Evolutionary conservation across 2,329 filamentous ascomycete genomes (phyloP), one percentile per base, ranked within the genome.

Genomic region (Gaeumannomyces sp.): DNA sequence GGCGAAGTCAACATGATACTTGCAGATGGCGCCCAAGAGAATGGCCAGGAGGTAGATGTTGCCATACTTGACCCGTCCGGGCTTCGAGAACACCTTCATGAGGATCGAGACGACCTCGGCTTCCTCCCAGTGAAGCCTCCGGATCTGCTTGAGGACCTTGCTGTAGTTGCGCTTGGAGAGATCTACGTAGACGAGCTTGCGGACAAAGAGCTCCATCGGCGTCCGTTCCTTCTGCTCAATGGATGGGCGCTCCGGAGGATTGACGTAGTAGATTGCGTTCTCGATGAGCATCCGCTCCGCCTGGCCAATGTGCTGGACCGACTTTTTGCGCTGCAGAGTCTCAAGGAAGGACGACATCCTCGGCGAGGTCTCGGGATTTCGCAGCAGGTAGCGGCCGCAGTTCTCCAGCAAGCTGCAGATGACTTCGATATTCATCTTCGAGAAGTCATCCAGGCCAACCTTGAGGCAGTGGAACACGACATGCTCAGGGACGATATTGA

Each of bases 391-490:
- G 25, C 95, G 88, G 59, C 95, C 95, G 73, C 96, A 99, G 69
- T 98, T 98, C 75, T 99, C 95, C 28, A 99, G 83, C 33, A 99
- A 82, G 72, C 96, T 96, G 72, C 93, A 96, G 68, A 99, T 94
- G 71, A 99, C 97, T 76, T 99, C 96, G 68, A 99, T 97, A 73
- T 99, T 99, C 91, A 97, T 97, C 67, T 94, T 87, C 2, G 95
- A 97, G 73, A 99, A 99, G 73, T 99, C 95, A 72, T 99, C 95
- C 33, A 99, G 80, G 70, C 94, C 96, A 75, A 99, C 94, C 76
- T 97, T 99, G 71, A 99, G 86, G 74, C 95, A 99, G 73, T 99
- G 95, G 73, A 99, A 99, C 64, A 99, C 96, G 68, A 99, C 94
- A 76, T 99, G 95, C 76, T 99, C 95, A 0, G 96, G 95, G 11